Evolutionary conservation across 352 stramenopile species (phyloP).

Genomic region (Thalassiosira mediterranea): DNA sequence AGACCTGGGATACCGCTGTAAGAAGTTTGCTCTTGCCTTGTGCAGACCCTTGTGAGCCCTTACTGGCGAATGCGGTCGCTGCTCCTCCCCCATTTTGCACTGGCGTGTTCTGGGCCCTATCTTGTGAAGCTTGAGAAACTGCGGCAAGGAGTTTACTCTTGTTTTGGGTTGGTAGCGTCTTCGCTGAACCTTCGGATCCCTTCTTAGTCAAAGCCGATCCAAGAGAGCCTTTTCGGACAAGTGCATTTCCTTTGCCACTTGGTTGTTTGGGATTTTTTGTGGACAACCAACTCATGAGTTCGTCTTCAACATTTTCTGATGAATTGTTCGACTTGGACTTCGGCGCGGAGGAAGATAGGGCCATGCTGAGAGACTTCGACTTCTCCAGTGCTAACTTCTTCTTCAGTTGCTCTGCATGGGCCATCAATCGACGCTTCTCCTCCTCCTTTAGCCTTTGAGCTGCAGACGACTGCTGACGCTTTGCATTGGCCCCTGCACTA

Average conservation of each 20-base stretch:
- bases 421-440: conserved; percentile 6
- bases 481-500: not conserved
- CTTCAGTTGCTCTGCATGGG: conserved; percentile 16
- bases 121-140: not conserved
- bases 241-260: not conserved
- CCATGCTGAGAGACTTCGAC: conserved; percentile 1
- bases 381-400: conserved; percentile 8
- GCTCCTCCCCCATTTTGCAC: too few relatives aligned
- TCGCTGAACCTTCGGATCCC: not conserved
- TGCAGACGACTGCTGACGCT: not conserved
- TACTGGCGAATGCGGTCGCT: too few relatives aligned
- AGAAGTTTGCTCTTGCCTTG: conserved; percentile 5
- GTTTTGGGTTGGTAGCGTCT: not conserved
- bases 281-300: conserved; percentile 23
- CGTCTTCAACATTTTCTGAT: conserved; percentile 19
- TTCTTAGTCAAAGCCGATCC: not conserved
- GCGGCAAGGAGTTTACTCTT: not conserved
- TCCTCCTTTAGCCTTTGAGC: conserved; percentile 7
- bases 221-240: not conserved
- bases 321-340: not conserved
- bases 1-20: conserved; percentile 6
- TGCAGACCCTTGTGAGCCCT: not conserved
- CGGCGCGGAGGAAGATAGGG: not conserved
- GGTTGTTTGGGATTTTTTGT: conserved; percentile 10
- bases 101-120: not conserved